Evolutionary conservation across 129 eudicot genomes (phyloP), one percentile per base, ranked within the genome.

Genomic region (Sambucus nigra): DNA sequence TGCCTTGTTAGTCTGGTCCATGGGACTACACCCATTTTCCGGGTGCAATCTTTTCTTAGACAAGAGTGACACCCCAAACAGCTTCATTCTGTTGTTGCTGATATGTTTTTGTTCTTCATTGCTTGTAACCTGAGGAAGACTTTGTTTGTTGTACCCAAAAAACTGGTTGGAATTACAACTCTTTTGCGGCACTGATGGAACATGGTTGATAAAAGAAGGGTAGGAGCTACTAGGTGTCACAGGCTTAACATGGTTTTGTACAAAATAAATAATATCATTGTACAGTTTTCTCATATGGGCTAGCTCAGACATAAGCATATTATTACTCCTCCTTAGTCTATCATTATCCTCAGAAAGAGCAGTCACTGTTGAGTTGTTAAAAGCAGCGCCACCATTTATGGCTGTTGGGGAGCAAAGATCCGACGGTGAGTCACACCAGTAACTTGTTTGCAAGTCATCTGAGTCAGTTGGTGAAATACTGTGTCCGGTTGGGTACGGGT

Each of bases 211-310:
- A 2, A 1, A 7, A 22, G 76, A 60, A 21, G 81, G 68, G 70
- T 72, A 85, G 23, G 75, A 25, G 22, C 68, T 83, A 54, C 83
- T 80, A 14, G 87, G 83, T 5, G 94, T 57, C 12, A 80, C 94
- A 0, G 97, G 97, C 55, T 84, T 81, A 21, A 88, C 95, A 61
- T 88, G 97, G 54, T 88, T 88, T 47, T 88, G 97, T 20, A 88
- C 94, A 45, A 88, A 88, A 52, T 88, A 88, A 2, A 88, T 88
- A 18, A 88, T 88, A 62, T 88, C 97, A 51, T 88, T 81, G 62
- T 88, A 88, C 4, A 88, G 68, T 54, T 82, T 84, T 67, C 83
- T 85, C 97, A 88, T 88, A 59, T 88, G 97, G 13, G 87, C 81
- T 5, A 88, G 71, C 55, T 88, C 97, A 1, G 97, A 80, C 82